Conservation (phyloP, 164 flowering plant species). For the Euptelea pleiosperma region DNA sequence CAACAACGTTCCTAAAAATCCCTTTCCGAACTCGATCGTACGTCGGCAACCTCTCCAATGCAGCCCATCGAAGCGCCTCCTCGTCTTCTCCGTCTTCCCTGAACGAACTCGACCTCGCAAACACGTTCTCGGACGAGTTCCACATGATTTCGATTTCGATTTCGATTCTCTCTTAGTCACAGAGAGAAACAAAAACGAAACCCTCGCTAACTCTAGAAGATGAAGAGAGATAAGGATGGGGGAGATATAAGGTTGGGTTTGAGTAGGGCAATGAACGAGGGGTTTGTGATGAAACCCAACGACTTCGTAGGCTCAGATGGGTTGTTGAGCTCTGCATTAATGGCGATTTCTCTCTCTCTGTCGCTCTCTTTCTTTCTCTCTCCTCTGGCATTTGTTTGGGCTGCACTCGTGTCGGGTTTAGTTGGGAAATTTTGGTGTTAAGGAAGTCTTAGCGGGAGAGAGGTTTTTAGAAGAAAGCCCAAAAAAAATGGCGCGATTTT, state of each 20-base stretch:
- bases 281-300: neutral
- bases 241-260: constrained; percentile 8
- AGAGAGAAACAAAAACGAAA: constrained; percentile 1
- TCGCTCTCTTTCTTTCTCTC: constrained; percentile 12
- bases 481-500: no score
- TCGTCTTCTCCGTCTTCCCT: constrained; percentile 70
- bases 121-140: constrained; percentile 66
- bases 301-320: constrained; percentile 6
- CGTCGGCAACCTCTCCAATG: constrained; percentile 86
- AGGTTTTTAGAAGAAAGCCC: no score
- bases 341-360: constrained; percentile 28
- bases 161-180: neutral
- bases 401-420: no score
- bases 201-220: constrained; percentile 4
- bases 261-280: constrained; percentile 6
- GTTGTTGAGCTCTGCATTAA: constrained; percentile 53
- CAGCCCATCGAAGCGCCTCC: constrained; percentile 94
- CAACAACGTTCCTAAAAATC: constrained; percentile 57
- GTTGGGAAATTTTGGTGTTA: no score
- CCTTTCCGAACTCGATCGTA: constrained; percentile 71
- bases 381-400: no score
- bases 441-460: no score
- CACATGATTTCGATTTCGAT: constrained; percentile 55
- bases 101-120: constrained; percentile 57
- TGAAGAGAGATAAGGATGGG: constrained; percentile 10